Evolutionary conservation across 2,329 filamentous ascomycete species (phyloP).

Genomic region (Xylaria hypoxylon): DNA sequence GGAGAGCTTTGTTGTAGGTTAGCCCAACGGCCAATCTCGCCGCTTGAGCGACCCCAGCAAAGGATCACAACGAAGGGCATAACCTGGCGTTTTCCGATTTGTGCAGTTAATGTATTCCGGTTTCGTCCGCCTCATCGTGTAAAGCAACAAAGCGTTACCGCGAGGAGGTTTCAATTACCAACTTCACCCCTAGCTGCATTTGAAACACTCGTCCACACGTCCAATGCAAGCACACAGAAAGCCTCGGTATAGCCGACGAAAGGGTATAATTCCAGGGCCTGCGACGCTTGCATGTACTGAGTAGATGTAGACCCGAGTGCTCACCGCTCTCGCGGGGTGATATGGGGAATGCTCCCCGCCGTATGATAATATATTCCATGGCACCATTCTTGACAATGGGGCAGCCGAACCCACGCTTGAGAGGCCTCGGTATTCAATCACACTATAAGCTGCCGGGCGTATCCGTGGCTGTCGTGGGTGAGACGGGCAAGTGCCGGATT

Average conservation of each 20-base stretch:
- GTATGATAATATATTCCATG: not conserved
- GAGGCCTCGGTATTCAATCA: not conserved
- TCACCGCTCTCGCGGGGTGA: not conserved
- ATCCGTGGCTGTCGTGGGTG: not conserved
- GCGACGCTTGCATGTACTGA: too few species aligned
- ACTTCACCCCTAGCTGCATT: not conserved
- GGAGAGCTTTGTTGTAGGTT: too few species aligned
- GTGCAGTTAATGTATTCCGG: not conserved
- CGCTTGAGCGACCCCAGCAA: too few species aligned
- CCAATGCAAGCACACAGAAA: not conserved
- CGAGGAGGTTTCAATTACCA: not conserved
- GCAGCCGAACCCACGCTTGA: not conserved
- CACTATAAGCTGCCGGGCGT: not conserved
- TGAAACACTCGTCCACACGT: not conserved
- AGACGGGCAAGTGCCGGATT: constrained; percentile 17
- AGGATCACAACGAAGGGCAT: too few species aligned
- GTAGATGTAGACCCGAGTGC: not conserved
- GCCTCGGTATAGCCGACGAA: constrained; percentile 10
- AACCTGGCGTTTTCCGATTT: too few species aligned
- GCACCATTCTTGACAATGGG: not conserved
- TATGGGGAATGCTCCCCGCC: not conserved
- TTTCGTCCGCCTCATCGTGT: not conserved
- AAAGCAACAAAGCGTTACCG: not conserved
- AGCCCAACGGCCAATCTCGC: too few species aligned
- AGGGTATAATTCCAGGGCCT: too few species aligned